Evolutionary conservation across 192 early-diverging fungal species (phyloP), one percentile per base, ranked within the genome.

Genomic region (Podila minutissima): DNA sequence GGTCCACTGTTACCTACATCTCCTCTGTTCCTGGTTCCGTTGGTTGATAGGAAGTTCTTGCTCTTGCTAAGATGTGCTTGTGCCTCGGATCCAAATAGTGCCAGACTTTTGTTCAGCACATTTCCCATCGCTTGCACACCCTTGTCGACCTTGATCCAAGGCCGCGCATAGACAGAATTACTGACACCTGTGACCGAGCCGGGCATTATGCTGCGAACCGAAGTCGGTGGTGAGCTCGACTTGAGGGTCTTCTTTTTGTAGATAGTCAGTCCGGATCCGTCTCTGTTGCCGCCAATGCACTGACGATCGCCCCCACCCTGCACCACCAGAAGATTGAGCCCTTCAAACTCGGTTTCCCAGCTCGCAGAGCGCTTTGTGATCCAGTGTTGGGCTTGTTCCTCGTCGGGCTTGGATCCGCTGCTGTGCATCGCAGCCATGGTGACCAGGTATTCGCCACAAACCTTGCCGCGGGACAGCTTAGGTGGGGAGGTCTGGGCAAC

Each of bases 111-210:
- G 41, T 77, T 69, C 31, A 88, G 26, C 33, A 72, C 62, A 19
- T 29, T 46, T 51, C 68, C 59, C 46, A 88, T 59, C 0, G 72
- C 63, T 2, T 82, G 29, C 26, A 59, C 38, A 2, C 87, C 87
- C 15, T 70, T 38, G 19, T 83, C 57, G 12, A 88, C 82, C 38
- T 88, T 88, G 24, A 37, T 31, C 87, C 87, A 88, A 19, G 85
- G 87, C 4, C 60, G 59, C 12, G 37, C 17, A 48, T 86, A 81
- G 3, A 81, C 66, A 19, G 83, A 85, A 31, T 88, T 88, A 29
- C 85, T 86, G 12, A 88, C 64, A 22, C 87, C 77, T 17, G 72
- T 71, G 6, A 81, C 55, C 19, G 62, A 65, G 5, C 57, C 55
- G 12, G 66, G 62, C 29, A 53, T 0, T 6, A 69, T 64, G 22